phyloP scores from a whole-genome alignment of 805 yeast genomes.

The Wickerhamomyces canadensis region DNA sequence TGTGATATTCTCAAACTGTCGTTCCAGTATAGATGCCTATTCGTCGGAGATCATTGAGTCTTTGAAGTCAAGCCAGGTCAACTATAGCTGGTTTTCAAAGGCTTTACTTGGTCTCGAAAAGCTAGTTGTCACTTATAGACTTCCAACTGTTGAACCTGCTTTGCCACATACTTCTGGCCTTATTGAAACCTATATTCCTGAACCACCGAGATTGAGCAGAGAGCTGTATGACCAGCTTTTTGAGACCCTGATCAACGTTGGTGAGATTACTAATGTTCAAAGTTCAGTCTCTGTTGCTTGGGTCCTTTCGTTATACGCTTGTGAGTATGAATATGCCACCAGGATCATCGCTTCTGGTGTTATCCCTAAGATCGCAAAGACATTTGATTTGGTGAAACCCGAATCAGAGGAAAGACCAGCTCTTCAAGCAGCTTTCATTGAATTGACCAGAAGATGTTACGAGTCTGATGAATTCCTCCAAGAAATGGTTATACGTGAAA shows the following conservation, averaged over 20 bases:
- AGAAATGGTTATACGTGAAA: conserved; percentile 44
- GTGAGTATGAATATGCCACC: conserved; percentile 34
- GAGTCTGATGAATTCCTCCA: conserved; percentile 52
- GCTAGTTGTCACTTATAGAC: conserved; percentile 42
- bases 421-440: conserved; percentile 43
- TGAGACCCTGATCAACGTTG: conserved; percentile 35
- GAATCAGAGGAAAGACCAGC: conserved; percentile 33
- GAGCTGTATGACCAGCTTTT: conserved; percentile 32
- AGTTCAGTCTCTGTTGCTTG: conserved; percentile 52
- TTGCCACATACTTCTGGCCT: conserved; percentile 21
- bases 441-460: conserved; percentile 61
- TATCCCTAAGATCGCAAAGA: conserved; percentile 40
- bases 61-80: conserved; percentile 32
- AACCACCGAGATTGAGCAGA: conserved; percentile 20
- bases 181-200: conserved; percentile 11
- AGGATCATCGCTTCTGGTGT: conserved; percentile 42
- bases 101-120: conserved; percentile 52
- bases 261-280: conserved; percentile 35
- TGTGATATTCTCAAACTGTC: conserved; percentile 30
- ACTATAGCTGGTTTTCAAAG: conserved; percentile 53
- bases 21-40: conserved; percentile 30
- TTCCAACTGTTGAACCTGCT: conserved; percentile 39
- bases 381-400: conserved; percentile 28
- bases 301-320: conserved; percentile 48
- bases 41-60: conserved; percentile 31